These are phyloP conservation scores for Trichoderma breve DNA, from an alignment of 2,329 filamentous ascomycete genomes.

Conservation along the genomic window DNA sequence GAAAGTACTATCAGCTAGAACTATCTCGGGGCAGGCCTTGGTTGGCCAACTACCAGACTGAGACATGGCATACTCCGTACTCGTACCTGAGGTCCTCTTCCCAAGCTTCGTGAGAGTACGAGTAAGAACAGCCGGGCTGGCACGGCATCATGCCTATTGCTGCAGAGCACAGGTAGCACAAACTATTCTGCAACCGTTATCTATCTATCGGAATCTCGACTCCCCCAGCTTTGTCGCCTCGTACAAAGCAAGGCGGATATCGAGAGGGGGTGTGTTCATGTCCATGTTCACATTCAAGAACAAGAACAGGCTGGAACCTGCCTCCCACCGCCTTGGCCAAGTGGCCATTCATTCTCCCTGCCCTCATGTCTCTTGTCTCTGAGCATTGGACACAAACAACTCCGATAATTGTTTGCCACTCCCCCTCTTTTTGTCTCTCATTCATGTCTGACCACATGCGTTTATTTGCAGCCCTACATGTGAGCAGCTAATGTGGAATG, in stretches of 20 bases:
- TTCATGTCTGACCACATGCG: not conserved
- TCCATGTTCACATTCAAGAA: not conserved
- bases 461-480: slow-evolving; percentile 4
- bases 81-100: not conserved
- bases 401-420: not conserved
- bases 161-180: not conserved
- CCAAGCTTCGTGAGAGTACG: not conserved
- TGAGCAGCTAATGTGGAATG: not conserved
- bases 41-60: not conserved
- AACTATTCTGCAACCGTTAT: not conserved
- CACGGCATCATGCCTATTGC: not conserved
- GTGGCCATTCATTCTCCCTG: not conserved
- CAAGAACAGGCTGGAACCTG: not conserved
- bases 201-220: not conserved
- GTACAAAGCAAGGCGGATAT: not conserved
- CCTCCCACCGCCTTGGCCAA: not conserved
- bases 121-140: not conserved
- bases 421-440: not conserved
- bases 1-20: not conserved
- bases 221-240: not conserved
- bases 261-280: not conserved
- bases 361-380: not conserved
- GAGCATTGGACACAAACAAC: not conserved
- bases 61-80: not conserved
- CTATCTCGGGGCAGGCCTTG: not conserved